These are phyloP conservation scores for Entomortierella parvispora DNA, from an alignment of 192 early-diverging fungal genomes.

Conservation along the genomic window DNA sequence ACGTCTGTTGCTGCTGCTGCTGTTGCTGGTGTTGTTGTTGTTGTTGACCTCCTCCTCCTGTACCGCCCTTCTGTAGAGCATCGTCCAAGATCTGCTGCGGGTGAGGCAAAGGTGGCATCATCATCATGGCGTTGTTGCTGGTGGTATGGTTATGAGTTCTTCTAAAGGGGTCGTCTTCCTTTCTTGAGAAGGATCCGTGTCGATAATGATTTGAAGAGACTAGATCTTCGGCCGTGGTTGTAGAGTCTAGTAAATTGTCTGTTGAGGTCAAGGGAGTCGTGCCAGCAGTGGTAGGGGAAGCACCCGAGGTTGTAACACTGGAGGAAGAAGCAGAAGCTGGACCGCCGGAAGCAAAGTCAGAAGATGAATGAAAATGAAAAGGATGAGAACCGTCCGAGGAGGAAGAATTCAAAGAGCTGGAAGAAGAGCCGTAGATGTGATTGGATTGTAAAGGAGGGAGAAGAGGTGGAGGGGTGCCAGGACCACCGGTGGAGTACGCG, in stretches of 20 bases:
- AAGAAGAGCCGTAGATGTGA: conserved; percentile 1
- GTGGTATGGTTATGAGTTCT: conserved; percentile 23
- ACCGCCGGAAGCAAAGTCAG: background rate
- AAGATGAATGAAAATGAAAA: background rate
- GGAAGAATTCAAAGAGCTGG: background rate
- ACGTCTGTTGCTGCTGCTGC: conserved; percentile 9
- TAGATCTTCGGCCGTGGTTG: too few species aligned
- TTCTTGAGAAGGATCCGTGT: background rate
- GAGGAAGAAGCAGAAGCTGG: background rate
- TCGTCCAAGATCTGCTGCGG: conserved; percentile 49
- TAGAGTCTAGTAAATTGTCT: background rate
- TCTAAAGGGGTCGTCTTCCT: conserved; percentile 11
- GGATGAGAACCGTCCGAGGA: background rate
- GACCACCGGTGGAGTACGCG: background rate
- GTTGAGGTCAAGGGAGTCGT: background rate
- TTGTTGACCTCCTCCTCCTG: conserved; percentile 3
- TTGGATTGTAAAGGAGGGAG: conserved; percentile 39
- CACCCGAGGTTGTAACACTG: background rate
- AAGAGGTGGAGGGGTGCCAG: conserved; percentile 38
- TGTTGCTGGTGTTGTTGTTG: conserved; percentile 1
- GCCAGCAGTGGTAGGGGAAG: too few species aligned
- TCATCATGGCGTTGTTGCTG: background rate
- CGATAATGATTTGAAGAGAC: too few species aligned
- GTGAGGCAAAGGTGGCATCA: conserved; percentile 22
- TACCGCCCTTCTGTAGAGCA: conserved; percentile 28